Conservation (phyloP, 2,329 filamentous ascomycete genomes). For the Shiraia bambusicola region DNA sequence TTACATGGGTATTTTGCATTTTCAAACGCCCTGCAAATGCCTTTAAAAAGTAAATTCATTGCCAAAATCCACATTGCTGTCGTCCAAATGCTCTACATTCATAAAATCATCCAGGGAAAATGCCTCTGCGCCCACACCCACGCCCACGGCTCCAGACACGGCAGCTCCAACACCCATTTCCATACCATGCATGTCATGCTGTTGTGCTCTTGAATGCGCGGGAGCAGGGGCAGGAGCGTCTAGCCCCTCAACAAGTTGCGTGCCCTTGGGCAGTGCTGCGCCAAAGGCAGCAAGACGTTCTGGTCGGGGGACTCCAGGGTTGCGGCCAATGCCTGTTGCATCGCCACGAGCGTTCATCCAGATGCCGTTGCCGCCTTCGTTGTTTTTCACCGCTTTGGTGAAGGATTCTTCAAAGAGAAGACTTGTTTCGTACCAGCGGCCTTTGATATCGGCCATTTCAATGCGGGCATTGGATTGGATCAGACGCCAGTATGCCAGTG, state of each 20-base stretch:
- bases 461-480: constrained; percentile 35
- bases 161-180: constrained; percentile 16
- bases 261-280: constrained; percentile 41
- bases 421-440: constrained; percentile 62
- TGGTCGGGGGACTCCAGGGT: constrained; percentile 30
- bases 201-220: constrained; percentile 10
- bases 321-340: constrained; percentile 26
- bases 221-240: constrained; percentile 22
- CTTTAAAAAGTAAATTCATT: constrained; percentile 7
- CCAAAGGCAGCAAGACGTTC: constrained; percentile 48
- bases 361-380: constrained; percentile 46
- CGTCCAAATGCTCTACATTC: constrained; percentile 44
- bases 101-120: constrained; percentile 45
- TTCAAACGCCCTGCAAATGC: too few species aligned
- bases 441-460: constrained; percentile 55
- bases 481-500: constrained; percentile 49
- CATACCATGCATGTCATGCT: constrained; percentile 13
- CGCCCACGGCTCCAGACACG: background rate
- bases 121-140: constrained; percentile 1
- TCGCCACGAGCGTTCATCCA: constrained; percentile 54
- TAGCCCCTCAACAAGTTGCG: constrained; percentile 44
- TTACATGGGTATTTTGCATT: too few species aligned
- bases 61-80: constrained; percentile 21
- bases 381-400: constrained; percentile 39
- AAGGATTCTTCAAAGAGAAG: constrained; percentile 47